Conservation (phyloP, 2,329 filamentous ascomycete species). For the Alternaria longipes region DNA sequence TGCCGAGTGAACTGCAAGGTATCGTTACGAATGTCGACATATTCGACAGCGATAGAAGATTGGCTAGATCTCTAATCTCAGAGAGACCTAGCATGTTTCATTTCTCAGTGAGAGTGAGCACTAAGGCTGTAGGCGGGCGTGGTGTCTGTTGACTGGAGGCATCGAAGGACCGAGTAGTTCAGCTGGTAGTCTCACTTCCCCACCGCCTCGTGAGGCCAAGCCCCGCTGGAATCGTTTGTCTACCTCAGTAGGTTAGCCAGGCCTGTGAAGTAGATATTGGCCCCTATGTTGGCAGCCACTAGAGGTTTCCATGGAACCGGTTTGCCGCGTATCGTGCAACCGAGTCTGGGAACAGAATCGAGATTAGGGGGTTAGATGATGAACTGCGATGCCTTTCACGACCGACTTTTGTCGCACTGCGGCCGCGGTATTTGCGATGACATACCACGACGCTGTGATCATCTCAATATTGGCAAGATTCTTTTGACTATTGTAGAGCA, state of each 20-base stretch:
- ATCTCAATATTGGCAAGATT: not conserved
- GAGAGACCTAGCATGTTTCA: not conserved
- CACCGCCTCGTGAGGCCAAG: not conserved
- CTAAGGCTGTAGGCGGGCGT: not conserved
- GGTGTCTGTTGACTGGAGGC: not conserved
- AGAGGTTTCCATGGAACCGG: not conserved
- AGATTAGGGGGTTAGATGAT: not conserved
- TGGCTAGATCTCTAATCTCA: not conserved
- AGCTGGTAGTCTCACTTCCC: not conserved
- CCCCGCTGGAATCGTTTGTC: not conserved
- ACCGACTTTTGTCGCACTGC: not conserved
- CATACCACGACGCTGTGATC: not conserved
- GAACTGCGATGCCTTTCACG: not conserved
- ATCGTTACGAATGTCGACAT: not conserved
- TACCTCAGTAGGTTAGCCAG: not conserved
- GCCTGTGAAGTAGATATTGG: not conserved
- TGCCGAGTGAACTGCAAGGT: not conserved
- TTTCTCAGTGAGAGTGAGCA: not conserved
- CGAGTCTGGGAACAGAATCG: not conserved
- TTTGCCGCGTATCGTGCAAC: not conserved
- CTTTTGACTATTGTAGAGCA: no score
- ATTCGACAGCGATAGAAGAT: not conserved
- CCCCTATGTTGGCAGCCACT: not conserved
- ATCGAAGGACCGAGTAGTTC: not conserved
- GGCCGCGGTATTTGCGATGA: not conserved